Evolutionary conservation across 805 yeast genomes (phyloP).

Genomic region (Wickerhamomyces mucosus): DNA sequence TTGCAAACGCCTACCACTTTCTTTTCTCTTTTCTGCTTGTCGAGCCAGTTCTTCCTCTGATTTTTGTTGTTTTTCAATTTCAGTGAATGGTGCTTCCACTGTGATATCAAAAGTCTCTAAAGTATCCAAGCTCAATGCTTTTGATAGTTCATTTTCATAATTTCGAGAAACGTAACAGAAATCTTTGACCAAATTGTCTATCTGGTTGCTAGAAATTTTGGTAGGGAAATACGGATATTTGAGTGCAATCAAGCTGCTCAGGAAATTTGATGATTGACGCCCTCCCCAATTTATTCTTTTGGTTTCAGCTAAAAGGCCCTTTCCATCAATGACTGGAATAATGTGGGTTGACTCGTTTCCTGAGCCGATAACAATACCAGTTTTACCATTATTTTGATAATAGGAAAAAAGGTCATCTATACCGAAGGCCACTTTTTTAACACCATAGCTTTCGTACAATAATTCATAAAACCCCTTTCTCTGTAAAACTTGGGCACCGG

Average conservation of each 20-base stretch:
- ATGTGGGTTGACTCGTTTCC: slow-evolving; percentile 79
- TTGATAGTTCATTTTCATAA: slow-evolving; percentile 53
- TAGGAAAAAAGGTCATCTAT: slow-evolving; percentile 76
- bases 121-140: slow-evolving; percentile 47
- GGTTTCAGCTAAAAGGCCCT: slow-evolving; percentile 53
- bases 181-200: slow-evolving; percentile 59
- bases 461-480: slow-evolving; percentile 71
- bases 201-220: slow-evolving; percentile 52
- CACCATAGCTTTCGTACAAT: slow-evolving; percentile 74
- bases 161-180: slow-evolving; percentile 69
- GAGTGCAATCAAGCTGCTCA: slow-evolving; percentile 54
- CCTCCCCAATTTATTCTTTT: slow-evolving; percentile 94
- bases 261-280: slow-evolving; percentile 51
- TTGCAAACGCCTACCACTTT: slow-evolving; percentile 81
- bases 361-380: slow-evolving; percentile 72
- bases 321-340: slow-evolving; percentile 71
- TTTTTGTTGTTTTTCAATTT: slow-evolving; percentile 57
- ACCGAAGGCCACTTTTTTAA: slow-evolving; percentile 70
- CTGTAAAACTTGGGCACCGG: slow-evolving; percentile 63
- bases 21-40: slow-evolving; percentile 73
- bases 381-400: slow-evolving; percentile 45
- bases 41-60: slow-evolving; percentile 72
- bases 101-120: slow-evolving; percentile 66
- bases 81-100: slow-evolving; percentile 74
- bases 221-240: slow-evolving; percentile 92